Percentiles rank a stretch among this genome's conserved stretches.
phyloP scores from a whole-genome alignment of 495 filamentous ascomycete species.

The Penicillium fimorum region DNA sequence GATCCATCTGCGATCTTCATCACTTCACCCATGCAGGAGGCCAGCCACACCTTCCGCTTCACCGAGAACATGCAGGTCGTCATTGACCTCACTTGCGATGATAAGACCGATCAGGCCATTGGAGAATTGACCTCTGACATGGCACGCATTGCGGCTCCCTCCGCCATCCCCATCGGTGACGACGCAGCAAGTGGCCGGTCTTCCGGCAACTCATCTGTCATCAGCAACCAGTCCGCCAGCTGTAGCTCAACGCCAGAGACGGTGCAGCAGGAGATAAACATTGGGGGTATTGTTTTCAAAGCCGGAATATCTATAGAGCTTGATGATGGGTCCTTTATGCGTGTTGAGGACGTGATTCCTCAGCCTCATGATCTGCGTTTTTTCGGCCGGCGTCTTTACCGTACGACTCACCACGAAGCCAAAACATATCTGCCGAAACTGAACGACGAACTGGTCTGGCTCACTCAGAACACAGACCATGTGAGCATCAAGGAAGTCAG shows the following conservation, averaged over 20 bases:
- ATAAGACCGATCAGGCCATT: neutral
- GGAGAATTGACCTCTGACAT: neutral
- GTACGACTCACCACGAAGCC: slow-evolving; percentile 1
- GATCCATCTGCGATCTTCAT: neutral
- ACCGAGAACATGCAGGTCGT: neutral
- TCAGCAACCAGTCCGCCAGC: neutral
- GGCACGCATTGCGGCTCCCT: neutral
- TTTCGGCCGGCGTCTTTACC: slow-evolving; percentile 9
- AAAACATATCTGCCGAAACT: slow-evolving; percentile 9
- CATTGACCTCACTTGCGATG: slow-evolving; percentile 1
- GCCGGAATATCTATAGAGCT: slow-evolving; percentile 18
- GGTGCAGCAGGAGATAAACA: neutral
- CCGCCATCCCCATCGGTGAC: neutral
- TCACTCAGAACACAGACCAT: neutral
- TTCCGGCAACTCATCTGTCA: neutral
- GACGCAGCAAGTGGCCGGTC: neutral
- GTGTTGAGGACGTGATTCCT: slow-evolving; percentile 9
- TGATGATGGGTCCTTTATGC: slow-evolving; percentile 15
- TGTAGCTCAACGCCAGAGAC: neutral
- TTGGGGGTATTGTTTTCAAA: neutral
- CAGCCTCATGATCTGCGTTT: neutral
- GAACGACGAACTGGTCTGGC: slow-evolving; percentile 13
- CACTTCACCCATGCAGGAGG: neutral
- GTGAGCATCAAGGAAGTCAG: slow-evolving; percentile 24
- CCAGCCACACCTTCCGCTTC: neutral